Conservation (phyloP, 1,284 basidiomycete species). For the Phenoliferia sp. region DNA sequence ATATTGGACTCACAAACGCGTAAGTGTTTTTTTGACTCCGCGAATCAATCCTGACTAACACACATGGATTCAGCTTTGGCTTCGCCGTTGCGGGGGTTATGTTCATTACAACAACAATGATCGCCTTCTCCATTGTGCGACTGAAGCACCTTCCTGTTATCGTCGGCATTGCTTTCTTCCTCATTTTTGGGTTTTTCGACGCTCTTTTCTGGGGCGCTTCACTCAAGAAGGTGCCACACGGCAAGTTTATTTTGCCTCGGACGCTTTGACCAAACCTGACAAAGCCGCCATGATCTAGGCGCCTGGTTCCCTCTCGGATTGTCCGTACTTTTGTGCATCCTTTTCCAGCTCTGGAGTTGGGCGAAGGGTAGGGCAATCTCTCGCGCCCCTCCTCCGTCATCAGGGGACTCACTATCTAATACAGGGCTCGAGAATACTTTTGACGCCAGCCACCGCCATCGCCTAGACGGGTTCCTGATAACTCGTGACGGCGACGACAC, state of each 20-base stretch:
- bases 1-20: conserved; percentile 12
- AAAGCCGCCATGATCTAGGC: conserved; percentile 7
- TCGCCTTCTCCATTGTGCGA: conserved; percentile 15
- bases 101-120: conserved; percentile 20
- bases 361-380: too few relatives aligned
- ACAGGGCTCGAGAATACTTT: conserved; percentile 33
- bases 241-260: not conserved
- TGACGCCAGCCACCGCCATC: conserved; percentile 27
- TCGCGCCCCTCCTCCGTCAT: too few relatives aligned
- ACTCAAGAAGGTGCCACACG: conserved; percentile 31
- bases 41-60: too few relatives aligned
- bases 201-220: conserved; percentile 33
- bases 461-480: conserved; percentile 29
- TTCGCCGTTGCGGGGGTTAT: too few relatives aligned
- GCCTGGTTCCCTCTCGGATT: conserved; percentile 35
- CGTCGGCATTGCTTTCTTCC: conserved; percentile 51
- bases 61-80: too few relatives aligned
- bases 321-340: conserved; percentile 20
- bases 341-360: conserved; percentile 31
- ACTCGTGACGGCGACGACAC: not conserved
- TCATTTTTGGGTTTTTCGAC: conserved; percentile 52
- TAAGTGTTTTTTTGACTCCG: too few relatives aligned
- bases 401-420: too few relatives aligned
- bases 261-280: not conserved
- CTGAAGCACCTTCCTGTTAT: conserved; percentile 41